These are phyloP conservation scores for Kokia cookei DNA, from an alignment of 441 rosid species.

Conservation along the genomic window DNA sequence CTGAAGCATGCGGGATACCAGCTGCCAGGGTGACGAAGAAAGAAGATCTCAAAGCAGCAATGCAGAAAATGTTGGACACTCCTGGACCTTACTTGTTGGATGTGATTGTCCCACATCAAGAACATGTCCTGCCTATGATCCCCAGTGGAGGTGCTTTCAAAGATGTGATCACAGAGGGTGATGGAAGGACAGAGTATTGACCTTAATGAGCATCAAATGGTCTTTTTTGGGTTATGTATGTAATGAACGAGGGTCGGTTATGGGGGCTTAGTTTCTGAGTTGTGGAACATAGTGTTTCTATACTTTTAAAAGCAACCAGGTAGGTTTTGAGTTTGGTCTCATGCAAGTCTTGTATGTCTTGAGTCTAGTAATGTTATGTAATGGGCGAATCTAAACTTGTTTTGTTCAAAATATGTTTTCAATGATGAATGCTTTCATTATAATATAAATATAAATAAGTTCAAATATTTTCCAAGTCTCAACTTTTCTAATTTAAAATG, in stretches of 20 bases:
- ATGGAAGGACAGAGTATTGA: conserved; percentile 64
- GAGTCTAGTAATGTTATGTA: not conserved
- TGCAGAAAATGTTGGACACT: conserved; percentile 80
- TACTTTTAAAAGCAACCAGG: not conserved
- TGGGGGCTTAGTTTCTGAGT: not conserved
- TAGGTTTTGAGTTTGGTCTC: not conserved
- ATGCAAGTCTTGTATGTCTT: not conserved
- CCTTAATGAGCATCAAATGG: not conserved
- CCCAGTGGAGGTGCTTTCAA: conserved; percentile 89
- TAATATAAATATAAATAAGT: too few relatives aligned
- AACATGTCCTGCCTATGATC: conserved; percentile 95
- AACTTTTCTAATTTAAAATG: too few relatives aligned
- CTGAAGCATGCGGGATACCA: conserved; percentile 83
- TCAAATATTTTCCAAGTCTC: too few relatives aligned
- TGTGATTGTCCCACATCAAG: conserved; percentile 91
- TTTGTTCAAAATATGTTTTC: not conserved
- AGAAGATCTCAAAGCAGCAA: conserved; percentile 60
- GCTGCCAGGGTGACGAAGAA: conserved; percentile 73
- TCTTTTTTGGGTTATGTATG: not conserved
- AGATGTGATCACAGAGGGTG: conserved; percentile 82
- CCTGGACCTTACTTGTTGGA: conserved; percentile 89
- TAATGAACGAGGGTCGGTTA: not conserved
- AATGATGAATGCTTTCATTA: not conserved
- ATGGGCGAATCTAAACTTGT: not conserved
- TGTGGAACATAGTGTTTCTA: conserved; percentile 7